These are phyloP conservation scores for Dianthus caryophyllus DNA, from an alignment of 148 eudicot genomes.

Conservation along the genomic window DNA sequence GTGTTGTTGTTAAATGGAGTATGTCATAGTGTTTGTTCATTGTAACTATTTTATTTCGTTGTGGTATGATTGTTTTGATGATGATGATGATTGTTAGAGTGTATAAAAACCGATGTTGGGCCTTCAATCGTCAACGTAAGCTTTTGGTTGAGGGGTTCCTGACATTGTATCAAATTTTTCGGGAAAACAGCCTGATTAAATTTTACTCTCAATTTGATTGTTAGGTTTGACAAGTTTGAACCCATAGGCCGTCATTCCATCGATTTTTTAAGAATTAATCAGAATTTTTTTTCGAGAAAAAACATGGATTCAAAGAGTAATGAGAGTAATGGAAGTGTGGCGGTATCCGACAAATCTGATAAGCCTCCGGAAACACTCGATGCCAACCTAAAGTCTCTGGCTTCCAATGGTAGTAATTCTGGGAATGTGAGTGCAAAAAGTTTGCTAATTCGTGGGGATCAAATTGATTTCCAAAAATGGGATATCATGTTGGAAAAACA, in stretches of 20 bases:
- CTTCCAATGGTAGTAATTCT: slow-evolving; percentile 23
- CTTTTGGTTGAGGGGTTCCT: too few relatives aligned
- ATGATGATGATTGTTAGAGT: too few relatives aligned
- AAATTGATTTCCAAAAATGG: slow-evolving; percentile 75
- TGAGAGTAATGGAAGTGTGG: slow-evolving; percentile 27
- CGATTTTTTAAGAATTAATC: too few relatives aligned
- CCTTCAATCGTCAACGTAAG: too few relatives aligned
- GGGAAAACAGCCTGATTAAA: not conserved
- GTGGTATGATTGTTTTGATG: too few relatives aligned
- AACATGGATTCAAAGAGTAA: slow-evolving; percentile 44
- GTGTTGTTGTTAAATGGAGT: not conserved
- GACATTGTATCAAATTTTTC: too few relatives aligned
- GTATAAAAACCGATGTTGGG: too few relatives aligned
- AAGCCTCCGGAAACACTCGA: slow-evolving; percentile 26
- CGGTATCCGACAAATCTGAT: slow-evolving; percentile 27
- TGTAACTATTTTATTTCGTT: not conserved
- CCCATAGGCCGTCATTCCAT: too few relatives aligned
- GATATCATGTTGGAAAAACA: slow-evolving; percentile 68
- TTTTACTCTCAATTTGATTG: slow-evolving; percentile 7
- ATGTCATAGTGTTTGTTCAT: not conserved
- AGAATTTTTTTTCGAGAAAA: too few relatives aligned
- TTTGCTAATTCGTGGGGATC: slow-evolving; percentile 64
- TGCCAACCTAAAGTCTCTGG: slow-evolving; percentile 11
- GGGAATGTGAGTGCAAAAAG: slow-evolving; percentile 33
- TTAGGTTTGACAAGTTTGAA: slow-evolving; percentile 25